Conservation (phyloP, 768 basidiomycete genomes). For the Tricholoma flavovirens region DNA sequence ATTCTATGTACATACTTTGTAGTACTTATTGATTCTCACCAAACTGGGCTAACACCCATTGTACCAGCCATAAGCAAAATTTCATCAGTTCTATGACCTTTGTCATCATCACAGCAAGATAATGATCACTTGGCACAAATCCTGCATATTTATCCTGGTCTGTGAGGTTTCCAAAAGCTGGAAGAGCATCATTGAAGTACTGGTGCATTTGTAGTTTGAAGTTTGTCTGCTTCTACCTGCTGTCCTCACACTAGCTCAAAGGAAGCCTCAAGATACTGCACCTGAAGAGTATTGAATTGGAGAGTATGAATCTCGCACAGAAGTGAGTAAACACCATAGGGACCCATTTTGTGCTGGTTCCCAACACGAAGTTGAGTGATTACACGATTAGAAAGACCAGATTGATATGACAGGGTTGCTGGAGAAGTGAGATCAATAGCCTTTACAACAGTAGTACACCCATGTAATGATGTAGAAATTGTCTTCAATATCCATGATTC, state of each 20-base stretch:
- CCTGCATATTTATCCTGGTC: constrained; percentile 14
- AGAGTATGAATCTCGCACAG: constrained; percentile 17
- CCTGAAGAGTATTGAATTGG: constrained; percentile 12
- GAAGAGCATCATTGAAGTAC: not conserved
- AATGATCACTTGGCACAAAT: constrained; percentile 17
- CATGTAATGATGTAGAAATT: constrained; percentile 20
- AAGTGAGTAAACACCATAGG: constrained; percentile 13
- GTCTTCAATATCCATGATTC: constrained; percentile 13
- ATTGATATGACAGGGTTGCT: constrained; percentile 10
- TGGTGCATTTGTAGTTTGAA: not conserved
- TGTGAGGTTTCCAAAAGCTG: constrained; percentile 13
- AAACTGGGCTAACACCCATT: too few species aligned
- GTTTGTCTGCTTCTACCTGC: not conserved
- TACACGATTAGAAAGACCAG: constrained; percentile 13
- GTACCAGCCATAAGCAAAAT: too few species aligned
- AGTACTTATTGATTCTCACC: too few species aligned
- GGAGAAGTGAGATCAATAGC: constrained; percentile 14
- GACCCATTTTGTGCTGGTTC: constrained; percentile 25
- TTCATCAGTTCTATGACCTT: constrained; percentile 20
- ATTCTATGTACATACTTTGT: too few species aligned
- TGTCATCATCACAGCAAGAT: constrained; percentile 19
- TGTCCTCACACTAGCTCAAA: constrained; percentile 4
- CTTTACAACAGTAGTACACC: constrained; percentile 19
- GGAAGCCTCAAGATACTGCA: constrained; percentile 18
- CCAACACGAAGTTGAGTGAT: constrained; percentile 10